A percentile compares a stretch with the other conserved stretches of the same genome.
Conservation (phyloP, 106 monocot species). For the Apostasia shenzhenica region DNA sequence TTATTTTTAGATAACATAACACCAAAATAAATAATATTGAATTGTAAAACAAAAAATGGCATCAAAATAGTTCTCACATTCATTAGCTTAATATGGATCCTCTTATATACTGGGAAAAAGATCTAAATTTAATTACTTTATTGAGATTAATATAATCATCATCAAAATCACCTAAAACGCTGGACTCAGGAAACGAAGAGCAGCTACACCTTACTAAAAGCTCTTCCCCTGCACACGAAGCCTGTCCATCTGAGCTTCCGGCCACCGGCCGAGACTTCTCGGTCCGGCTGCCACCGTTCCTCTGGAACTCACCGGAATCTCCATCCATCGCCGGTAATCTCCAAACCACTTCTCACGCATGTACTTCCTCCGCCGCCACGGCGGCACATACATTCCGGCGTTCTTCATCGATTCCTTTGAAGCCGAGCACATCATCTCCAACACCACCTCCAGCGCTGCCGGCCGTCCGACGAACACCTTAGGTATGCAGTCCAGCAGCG, state of each 20-base stretch:
- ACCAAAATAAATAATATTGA: too few relatives aligned
- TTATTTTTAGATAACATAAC: too few relatives aligned
- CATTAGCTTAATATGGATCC: too few relatives aligned
- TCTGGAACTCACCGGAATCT: too few relatives aligned
- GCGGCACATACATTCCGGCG: slow-evolving; percentile 63
- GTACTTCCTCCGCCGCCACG: slow-evolving; percentile 60
- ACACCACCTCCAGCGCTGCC: slow-evolving; percentile 20
- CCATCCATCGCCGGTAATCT: slow-evolving; percentile 8
- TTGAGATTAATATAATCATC: too few relatives aligned
- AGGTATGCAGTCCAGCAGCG: slow-evolving; percentile 32
- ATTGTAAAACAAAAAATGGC: too few relatives aligned
- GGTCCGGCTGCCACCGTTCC: background rate
- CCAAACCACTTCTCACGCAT: slow-evolving; percentile 60
- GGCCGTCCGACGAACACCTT: slow-evolving; percentile 35
- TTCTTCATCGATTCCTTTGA: slow-evolving; percentile 41
- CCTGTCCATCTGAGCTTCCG: background rate
- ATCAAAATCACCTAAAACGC: too few relatives aligned
- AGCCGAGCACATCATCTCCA: slow-evolving; percentile 42
- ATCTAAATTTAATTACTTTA: too few relatives aligned
- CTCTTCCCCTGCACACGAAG: background rate
- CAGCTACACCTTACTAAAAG: too few relatives aligned
- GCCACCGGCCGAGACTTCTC: background rate
- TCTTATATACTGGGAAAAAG: too few relatives aligned
- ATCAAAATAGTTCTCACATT: too few relatives aligned
- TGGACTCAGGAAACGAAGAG: too few relatives aligned